Conservation (phyloP, 2,329 filamentous ascomycete species). For the Exophiala sideris region DNA sequence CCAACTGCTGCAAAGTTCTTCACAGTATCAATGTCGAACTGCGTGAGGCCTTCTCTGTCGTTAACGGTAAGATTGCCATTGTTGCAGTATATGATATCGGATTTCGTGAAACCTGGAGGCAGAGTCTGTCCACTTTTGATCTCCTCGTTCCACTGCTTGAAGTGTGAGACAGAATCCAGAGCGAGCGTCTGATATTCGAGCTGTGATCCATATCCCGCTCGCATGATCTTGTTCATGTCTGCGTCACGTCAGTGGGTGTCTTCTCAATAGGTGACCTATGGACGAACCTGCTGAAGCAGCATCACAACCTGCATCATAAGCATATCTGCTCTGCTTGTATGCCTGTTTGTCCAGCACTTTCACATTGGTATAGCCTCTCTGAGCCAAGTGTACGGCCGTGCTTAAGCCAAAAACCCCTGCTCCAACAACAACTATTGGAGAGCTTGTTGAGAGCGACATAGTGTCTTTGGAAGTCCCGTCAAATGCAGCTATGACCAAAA, state of each 20-base stretch:
- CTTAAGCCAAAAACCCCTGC: conserved; percentile 54
- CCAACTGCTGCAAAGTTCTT: conserved; percentile 36
- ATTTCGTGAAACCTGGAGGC: conserved; percentile 37
- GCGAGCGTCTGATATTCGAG: conserved; percentile 47
- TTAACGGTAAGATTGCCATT: conserved; percentile 32
- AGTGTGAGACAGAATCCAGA: conserved; percentile 40
- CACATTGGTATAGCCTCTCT: conserved; percentile 45
- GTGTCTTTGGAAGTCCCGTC: too few species aligned
- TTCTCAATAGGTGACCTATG: not conserved
- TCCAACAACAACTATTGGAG: conserved; percentile 53
- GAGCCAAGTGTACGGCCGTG: conserved; percentile 38
- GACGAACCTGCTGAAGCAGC: conserved; percentile 44
- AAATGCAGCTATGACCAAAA: too few species aligned
- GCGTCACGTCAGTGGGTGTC: conserved; percentile 34
- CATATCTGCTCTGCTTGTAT: conserved; percentile 39
- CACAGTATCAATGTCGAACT: conserved; percentile 38
- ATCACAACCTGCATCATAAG: conserved; percentile 41
- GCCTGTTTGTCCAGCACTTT: conserved; percentile 41
- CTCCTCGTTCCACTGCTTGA: conserved; percentile 47
- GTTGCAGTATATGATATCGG: conserved; percentile 38
- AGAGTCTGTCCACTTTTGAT: conserved; percentile 36
- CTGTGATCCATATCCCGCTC: conserved; percentile 40
- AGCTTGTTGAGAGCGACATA: not conserved
- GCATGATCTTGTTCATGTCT: conserved; percentile 31
- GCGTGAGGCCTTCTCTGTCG: not conserved